phyloP scores from a whole-genome alignment of 345 rosid species.

The Citrus reticulata region DNA sequence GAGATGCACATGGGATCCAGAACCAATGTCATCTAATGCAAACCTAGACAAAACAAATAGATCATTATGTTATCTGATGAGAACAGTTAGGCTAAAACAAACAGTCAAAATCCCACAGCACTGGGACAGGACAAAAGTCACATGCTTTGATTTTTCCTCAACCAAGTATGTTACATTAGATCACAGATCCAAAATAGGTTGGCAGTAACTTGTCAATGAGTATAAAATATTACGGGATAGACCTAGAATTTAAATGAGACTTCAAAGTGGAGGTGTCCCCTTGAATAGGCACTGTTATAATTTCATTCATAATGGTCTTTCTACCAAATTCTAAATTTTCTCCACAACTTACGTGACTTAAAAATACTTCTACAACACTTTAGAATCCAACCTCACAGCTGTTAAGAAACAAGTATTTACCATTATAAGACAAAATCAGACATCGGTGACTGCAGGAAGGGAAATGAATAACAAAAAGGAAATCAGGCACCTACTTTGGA shows the following conservation, averaged over 20 bases:
- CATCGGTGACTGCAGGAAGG: slow-evolving; percentile 27
- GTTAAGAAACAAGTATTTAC: background rate
- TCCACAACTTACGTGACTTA: background rate
- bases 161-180: background rate
- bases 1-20: slow-evolving; percentile 94
- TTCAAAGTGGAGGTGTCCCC: background rate
- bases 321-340: background rate
- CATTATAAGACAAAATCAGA: slow-evolving; percentile 2
- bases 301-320: background rate
- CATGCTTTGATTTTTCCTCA: background rate
- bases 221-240: background rate
- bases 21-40: slow-evolving; percentile 80
- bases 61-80: background rate
- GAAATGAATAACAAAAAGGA: background rate
- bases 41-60: slow-evolving; percentile 42
- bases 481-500: slow-evolving; percentile 65
- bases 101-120: background rate
- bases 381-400: background rate
- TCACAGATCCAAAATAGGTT: background rate
- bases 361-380: background rate
- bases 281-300: background rate
- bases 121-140: background rate
- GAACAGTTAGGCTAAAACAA: slow-evolving; percentile 2
- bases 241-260: background rate
- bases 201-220: background rate